Base-by-base conservation (phyloP, 179 eudicot genomes). In the Silene vulgaris region DNA sequence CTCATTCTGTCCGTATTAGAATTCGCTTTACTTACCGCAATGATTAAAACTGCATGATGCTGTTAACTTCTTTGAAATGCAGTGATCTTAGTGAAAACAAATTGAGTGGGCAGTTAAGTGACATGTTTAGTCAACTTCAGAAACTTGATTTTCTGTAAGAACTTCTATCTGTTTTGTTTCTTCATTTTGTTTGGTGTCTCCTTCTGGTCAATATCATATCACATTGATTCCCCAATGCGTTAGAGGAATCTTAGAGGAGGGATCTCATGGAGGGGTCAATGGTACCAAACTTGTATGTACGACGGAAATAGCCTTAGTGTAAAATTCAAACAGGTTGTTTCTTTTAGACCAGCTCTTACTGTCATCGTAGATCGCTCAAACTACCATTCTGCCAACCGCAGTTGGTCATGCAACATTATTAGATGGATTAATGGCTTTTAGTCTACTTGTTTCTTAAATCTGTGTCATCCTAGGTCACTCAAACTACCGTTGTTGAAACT, bases 51-150 rank as follows among this genome's bases (percentile, higher is more conserved):
- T 77, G 32, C 11, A 45, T 32, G 26, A 12, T 63, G 69, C 63
- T 16, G 69, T 73, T 48, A 28, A 4, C 5, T 77, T 23, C 76
- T 75, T 76, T 70, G 37, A 72, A 52, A n/a, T 78, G 80, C 89
- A 89, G 92, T 37, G 80, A 87, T 72, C 80, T 89, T 73, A 80
- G 87, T 77, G 79, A 86, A 57, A 89, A 89, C 80, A 75, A 87
- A 74, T 75, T 89, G 48, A 87, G 77, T 59, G 90, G 90, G 64
- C 84, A 87, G 79, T 45, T 89, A 75, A 80, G 75, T 29, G 90
- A 89, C 71, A 81, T 89, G 86, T 89, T 89, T 77, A 78, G 72
- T 59, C 61, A 85, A 70, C 92, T 89, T 59, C 75, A 82, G 48
- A 84, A 84, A 71, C 92, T 89, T 76, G 78, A 68, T 29, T 71